Evolutionary conservation across 495 filamentous ascomycete genomes (phyloP).

Genomic region (Aspergillus hancockii): DNA sequence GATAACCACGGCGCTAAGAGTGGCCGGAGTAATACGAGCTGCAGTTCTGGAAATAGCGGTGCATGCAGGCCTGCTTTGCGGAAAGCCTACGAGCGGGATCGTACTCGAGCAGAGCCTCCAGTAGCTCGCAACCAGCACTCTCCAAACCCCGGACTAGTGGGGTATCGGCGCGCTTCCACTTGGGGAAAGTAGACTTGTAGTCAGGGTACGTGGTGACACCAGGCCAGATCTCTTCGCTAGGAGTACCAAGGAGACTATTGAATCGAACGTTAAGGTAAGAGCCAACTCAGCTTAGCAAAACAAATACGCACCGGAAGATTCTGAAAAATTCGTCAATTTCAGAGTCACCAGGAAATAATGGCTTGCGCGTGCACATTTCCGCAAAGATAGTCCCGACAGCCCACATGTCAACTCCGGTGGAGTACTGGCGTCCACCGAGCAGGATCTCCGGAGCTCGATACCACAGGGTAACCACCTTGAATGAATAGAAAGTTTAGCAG

Average conservation of each 20-base stretch:
- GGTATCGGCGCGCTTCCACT: conserved; percentile 78
- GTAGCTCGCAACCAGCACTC: conserved; percentile 76
- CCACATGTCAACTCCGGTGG: conserved; percentile 99
- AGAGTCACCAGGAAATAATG: conserved; percentile 94
- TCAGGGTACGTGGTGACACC: conserved; percentile 97
- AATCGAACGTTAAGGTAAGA: neutral
- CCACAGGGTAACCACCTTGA: conserved; percentile 92
- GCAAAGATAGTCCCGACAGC: conserved; percentile 98
- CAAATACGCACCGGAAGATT: conserved; percentile 79
- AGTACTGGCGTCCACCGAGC: conserved; percentile 95
- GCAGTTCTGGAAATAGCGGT: conserved; percentile 87
- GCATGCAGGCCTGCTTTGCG: conserved; percentile 89
- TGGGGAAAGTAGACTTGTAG: conserved; percentile 95
- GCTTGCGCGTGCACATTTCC: conserved; percentile 98
- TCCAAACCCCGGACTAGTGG: conserved; percentile 66
- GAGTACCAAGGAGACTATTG: conserved; percentile 82
- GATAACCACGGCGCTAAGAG: conserved; percentile 41
- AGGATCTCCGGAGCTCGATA: conserved; percentile 98
- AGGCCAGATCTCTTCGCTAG: conserved; percentile 85
- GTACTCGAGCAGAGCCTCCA: conserved; percentile 88
- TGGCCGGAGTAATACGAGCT: conserved; percentile 54
- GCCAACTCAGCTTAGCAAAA: neutral
- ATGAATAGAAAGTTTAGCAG: neutral
- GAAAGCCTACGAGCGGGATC: conserved; percentile 92
- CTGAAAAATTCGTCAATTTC: conserved; percentile 99